Conservation (phyloP, 1,284 basidiomycete species). For the Taiwanofungus camphoratus region DNA sequence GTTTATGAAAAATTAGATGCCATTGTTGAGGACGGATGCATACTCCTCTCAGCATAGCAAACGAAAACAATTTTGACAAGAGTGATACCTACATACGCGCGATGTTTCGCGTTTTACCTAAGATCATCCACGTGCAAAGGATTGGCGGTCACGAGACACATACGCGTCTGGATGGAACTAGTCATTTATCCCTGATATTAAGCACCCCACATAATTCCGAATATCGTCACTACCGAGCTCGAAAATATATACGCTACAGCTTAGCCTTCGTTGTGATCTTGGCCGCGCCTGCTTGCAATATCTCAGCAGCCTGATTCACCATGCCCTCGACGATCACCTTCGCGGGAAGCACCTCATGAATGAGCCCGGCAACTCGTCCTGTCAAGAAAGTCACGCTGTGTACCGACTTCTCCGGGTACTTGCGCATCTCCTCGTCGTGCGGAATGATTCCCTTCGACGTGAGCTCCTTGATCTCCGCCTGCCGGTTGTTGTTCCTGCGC, state of each 20-base stretch:
- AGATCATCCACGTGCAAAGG: too few species aligned
- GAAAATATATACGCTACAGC: too few species aligned
- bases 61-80: too few species aligned
- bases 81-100: too few species aligned
- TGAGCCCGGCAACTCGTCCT: conserved; percentile 73
- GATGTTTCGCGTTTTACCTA: too few species aligned
- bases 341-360: conserved; percentile 71
- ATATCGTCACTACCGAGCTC: too few species aligned
- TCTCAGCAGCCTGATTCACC: conserved; percentile 61
- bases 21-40: neutral
- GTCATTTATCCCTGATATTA: too few species aligned
- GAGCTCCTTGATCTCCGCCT: conserved; percentile 70
- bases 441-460: conserved; percentile 77
- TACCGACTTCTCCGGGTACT: conserved; percentile 69
- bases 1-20: neutral
- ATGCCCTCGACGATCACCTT: conserved; percentile 79
- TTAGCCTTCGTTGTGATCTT: conserved; percentile 37
- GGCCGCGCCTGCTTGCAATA: conserved; percentile 35
- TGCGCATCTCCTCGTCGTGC: conserved; percentile 60
- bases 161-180: too few species aligned
- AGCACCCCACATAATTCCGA: too few species aligned
- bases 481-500: conserved; percentile 57
- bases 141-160: too few species aligned
- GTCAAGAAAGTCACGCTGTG: conserved; percentile 65
- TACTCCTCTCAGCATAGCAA: neutral